Evolutionary conservation across 176 grass and related monocot genomes (phyloP), one percentile per base, ranked within the genome.

Genomic region (Ensete ventricosum): DNA sequence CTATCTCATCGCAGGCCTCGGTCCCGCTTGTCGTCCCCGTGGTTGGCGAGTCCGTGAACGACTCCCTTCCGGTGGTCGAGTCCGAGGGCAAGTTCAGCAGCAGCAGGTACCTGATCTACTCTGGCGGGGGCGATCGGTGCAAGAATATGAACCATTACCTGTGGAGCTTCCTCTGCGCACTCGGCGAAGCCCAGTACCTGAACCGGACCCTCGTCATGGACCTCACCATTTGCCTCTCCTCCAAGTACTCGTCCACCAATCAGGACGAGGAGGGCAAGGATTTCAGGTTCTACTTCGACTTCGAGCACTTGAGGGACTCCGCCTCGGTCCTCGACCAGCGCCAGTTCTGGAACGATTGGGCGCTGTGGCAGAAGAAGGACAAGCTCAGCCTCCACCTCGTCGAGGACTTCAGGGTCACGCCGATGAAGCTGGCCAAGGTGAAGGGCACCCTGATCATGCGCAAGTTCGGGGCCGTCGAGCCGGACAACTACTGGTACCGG

Each of bases 291-390:
- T 96, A 96, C 62, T 67, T 96, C 60, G 84, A 96, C 70, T 52
- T 96, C 16, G 82, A 96, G 4, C 82, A 96, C 21, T 79, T 96
- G 50, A 81, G 83, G 27, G 81, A 80, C 25, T 77, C 81, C 53
- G 74, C 78, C 9, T 63, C 65, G 9, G 83, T 96, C 55, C 71
- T 96, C 0, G 81, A 96, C 67, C 76, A 86, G 19, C 75, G 49
- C 16, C 89, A 73, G 69, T 96, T 96, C 74, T 92, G 93, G 93
- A n/a, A 50, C 50, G 84, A 86, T 20, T 96, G 93, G 93, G 83
- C 79, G 62, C 81, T 16, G 66, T 92, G 87, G 87, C 82, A 85
- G 23, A 83, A 67, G 53, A 87, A 90, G 86, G 85, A 83, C 69
- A 80, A 75, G 73, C 87, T 92, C 23, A 70, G 64, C n/a, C 80